Conservation (phyloP, 352 stramenopile species). For the Phytopythium litorale region DNA sequence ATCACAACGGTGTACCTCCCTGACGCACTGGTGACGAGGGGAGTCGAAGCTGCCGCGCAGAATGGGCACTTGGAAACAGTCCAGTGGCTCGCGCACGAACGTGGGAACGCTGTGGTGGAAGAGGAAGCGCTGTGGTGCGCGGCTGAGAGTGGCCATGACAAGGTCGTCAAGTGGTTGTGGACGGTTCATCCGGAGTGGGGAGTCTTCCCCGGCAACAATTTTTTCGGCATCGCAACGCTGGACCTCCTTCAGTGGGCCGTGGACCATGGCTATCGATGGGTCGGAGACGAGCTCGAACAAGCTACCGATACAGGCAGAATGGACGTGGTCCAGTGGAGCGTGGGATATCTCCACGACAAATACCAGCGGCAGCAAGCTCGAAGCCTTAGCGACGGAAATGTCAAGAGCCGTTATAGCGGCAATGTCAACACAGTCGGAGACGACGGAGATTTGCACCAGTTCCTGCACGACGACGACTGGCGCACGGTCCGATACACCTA, state of each 20-base stretch:
- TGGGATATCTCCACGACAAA: background rate
- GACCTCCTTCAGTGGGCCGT: background rate
- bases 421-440: no score
- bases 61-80: constrained; percentile 23
- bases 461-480: no score
- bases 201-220: background rate
- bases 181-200: background rate
- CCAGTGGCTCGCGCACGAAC: constrained; percentile 19
- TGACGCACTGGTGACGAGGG: constrained; percentile 14
- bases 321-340: background rate
- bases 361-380: background rate
- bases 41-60: constrained; percentile 16
- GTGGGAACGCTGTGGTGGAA: background rate
- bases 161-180: constrained; percentile 1
- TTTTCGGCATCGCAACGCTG: background rate
- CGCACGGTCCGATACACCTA: background rate
- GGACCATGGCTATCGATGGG: background rate
- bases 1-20: constrained; percentile 18
- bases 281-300: background rate
- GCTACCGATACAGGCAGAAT: background rate
- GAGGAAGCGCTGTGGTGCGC: background rate
- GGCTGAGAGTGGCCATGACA: background rate
- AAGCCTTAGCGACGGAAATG: background rate
- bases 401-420: no score
- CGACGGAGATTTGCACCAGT: no score